A percentile compares a stretch with the other conserved stretches of the same genome.
phyloP scores from a whole-genome alignment of 768 basidiomycete genomes.

The Hericium rajendrae region DNA sequence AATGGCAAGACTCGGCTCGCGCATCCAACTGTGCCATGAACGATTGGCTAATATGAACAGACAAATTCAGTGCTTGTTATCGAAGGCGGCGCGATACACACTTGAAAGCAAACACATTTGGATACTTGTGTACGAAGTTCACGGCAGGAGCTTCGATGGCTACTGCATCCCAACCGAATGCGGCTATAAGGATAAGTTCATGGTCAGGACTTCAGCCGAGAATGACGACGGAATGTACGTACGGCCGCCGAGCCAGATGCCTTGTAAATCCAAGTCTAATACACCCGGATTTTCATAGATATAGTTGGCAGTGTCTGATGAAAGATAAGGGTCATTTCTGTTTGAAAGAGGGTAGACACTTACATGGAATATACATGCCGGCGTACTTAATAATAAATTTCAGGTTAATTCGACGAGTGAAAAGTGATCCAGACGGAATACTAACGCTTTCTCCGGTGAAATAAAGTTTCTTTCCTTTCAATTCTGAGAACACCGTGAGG shows the following conservation, averaged over 20 bases:
- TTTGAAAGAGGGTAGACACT: not conserved
- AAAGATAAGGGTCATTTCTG: not conserved
- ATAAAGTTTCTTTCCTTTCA: conserved; percentile 12
- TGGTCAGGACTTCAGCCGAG: not conserved
- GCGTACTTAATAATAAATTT: conserved; percentile 2
- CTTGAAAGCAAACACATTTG: conserved; percentile 67
- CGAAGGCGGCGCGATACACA: conserved; percentile 21
- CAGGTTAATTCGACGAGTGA: not conserved
- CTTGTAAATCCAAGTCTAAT: conserved; percentile 5
- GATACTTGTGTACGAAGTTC: conserved; percentile 63
- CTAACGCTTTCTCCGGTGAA: conserved; percentile 14
- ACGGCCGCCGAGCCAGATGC: conserved; percentile 12
- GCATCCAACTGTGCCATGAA: conserved; percentile 8
- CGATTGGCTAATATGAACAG: conserved; percentile 5
- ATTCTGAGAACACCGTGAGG: conserved; percentile 8
- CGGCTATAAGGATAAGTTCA: conserved; percentile 27
- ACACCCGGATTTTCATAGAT: conserved; percentile 7
- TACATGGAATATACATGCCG: conserved; percentile 9
- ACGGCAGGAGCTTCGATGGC: conserved; percentile 66
- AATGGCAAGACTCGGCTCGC: conserved; percentile 5
- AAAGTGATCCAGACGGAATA: not conserved
- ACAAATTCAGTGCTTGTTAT: not conserved
- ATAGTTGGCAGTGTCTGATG: conserved; percentile 11
- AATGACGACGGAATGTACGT: not conserved
- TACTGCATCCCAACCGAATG: conserved; percentile 51